Conservation (phyloP, 176 grass and related monocot species). For the Aegilops bicornis region DNA sequence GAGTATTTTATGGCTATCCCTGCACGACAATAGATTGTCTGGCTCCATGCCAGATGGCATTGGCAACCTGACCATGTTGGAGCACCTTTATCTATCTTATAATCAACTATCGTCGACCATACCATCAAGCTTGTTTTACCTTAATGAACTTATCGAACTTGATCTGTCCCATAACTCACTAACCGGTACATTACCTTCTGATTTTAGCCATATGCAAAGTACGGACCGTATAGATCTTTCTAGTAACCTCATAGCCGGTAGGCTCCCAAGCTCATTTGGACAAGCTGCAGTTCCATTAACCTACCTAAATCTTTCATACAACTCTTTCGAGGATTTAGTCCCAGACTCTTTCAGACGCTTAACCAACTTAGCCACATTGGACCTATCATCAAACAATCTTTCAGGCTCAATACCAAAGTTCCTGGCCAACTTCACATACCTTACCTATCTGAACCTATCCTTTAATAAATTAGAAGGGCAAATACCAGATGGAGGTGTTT, state of each 20-base stretch:
- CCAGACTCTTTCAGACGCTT: not conserved
- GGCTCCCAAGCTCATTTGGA: conserved; percentile 5
- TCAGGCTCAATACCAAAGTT: not conserved
- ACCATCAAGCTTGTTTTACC: not conserved
- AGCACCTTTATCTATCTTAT: not conserved
- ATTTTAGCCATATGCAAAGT: not conserved
- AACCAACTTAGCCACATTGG: not conserved
- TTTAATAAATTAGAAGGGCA: not conserved
- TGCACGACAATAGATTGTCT: accelerated
- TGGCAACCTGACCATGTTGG: not conserved
- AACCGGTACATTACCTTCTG: not conserved
- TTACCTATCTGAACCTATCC: not conserved
- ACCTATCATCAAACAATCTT: not conserved
- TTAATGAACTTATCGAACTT: not conserved
- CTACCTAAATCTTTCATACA: not conserved
- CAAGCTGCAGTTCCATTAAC: not conserved
- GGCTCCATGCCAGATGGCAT: not conserved
- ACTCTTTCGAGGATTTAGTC: not conserved
- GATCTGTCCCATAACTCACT: not conserved
- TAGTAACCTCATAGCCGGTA: not conserved
- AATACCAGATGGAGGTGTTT: not conserved
- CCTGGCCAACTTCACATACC: not conserved
- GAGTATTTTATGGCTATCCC: accelerated
- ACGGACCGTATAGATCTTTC: not conserved
- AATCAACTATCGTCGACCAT: not conserved